A percentile compares a stretch with the other conserved stretches of the same genome.
Evolutionary conservation across 83 land plant genomes (phyloP).

Genomic region (Isoetes engelmannii): DNA sequence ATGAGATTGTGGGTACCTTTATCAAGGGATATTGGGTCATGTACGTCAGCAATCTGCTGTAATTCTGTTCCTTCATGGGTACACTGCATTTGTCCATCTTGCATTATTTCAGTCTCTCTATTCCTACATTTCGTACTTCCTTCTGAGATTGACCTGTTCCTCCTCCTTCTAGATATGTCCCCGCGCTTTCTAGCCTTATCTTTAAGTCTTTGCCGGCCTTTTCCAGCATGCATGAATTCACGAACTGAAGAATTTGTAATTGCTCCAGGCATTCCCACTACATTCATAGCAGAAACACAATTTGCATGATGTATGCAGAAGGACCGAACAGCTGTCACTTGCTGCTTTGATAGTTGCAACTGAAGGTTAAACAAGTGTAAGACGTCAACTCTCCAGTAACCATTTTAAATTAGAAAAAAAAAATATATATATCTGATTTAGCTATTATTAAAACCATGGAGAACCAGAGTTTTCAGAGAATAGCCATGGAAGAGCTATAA

Average conservation of each 20-base stretch:
- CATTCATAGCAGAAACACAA: not conserved
- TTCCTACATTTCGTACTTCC: slow-evolving; percentile 3
- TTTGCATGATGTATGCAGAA: slow-evolving; percentile 32
- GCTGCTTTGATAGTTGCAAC: slow-evolving; percentile 33
- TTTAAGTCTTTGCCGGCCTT: slow-evolving; percentile 11
- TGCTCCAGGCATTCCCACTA: not conserved
- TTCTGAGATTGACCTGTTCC: slow-evolving; percentile 9
- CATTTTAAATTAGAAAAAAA: not conserved
- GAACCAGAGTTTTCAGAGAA: not conserved
- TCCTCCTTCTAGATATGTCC: not conserved
- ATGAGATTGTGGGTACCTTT: slow-evolving; percentile 1
- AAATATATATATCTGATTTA: not conserved
- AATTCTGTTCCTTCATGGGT: not conserved
- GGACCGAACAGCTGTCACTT: slow-evolving; percentile 28
- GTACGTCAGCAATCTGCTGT: slow-evolving; percentile 11
- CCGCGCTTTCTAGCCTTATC: not conserved
- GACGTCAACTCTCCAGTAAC: not conserved
- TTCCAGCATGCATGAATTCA: slow-evolving; percentile 6
- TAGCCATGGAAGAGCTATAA: too few relatives aligned
- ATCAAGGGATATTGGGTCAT: not conserved
- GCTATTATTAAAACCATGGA: not conserved
- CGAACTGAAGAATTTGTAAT: slow-evolving; percentile 5
- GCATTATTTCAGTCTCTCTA: not conserved
- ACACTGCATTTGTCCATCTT: not conserved
- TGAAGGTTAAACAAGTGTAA: slow-evolving; percentile 1